Percentiles rank a stretch among this genome's conserved stretches.
These are phyloP conservation scores for Mycena galopus DNA, from an alignment of 768 basidiomycete genomes.

Conservation along the genomic window DNA sequence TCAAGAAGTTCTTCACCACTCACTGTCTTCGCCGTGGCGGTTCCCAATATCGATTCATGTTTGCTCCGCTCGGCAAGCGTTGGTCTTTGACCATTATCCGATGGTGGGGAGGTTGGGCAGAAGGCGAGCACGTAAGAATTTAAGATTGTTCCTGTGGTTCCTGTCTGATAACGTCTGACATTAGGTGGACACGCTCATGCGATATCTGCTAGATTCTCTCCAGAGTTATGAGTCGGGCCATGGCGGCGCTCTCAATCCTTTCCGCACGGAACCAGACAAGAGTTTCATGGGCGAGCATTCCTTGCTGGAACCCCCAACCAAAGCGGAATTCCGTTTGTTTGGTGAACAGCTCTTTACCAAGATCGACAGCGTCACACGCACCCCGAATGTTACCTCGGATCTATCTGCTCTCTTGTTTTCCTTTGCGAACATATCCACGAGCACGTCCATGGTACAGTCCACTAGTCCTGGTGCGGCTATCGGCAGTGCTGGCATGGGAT, in stretches of 20 bases:
- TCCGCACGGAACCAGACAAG: constrained; percentile 33
- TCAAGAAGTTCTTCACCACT: constrained; percentile 46
- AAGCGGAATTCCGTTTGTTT: constrained; percentile 36
- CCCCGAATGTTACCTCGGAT: neutral
- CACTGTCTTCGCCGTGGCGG: constrained; percentile 54
- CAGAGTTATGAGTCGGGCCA: constrained; percentile 47
- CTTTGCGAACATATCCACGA: too few species aligned
- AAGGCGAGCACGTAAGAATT: constrained; percentile 50
- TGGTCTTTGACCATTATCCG: constrained; percentile 51
- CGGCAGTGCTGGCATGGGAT: too few species aligned
- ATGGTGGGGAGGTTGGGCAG: constrained; percentile 56
- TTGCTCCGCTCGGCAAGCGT: constrained; percentile 47
- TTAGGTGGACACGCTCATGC: constrained; percentile 51
- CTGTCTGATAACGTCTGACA: neutral
- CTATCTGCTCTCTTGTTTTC: too few species aligned
- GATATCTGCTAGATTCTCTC: constrained; percentile 51
- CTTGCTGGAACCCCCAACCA: constrained; percentile 28
- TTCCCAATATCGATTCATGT: constrained; percentile 55
- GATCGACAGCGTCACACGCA: constrained; percentile 7
- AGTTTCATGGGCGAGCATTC: constrained; percentile 46
- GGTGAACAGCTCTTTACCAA: constrained; percentile 17
- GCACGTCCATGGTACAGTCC: too few species aligned
- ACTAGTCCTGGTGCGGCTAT: too few species aligned
- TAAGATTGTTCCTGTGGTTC: neutral
- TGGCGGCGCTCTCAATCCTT: constrained; percentile 46